Conservation (phyloP, 352 stramenopile genomes). For the Pythium aphanidermatum region DNA sequence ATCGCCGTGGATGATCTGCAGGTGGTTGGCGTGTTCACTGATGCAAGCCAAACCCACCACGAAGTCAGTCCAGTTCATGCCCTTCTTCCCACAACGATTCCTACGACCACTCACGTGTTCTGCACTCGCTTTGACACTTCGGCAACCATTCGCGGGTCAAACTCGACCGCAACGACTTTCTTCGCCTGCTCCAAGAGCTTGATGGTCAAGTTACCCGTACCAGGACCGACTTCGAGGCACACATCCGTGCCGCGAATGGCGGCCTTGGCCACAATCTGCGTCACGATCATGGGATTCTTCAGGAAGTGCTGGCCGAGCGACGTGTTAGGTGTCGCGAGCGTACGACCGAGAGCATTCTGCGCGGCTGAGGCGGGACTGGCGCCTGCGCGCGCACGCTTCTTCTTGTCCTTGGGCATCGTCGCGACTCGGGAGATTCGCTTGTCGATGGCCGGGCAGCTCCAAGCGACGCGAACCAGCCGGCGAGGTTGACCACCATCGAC, state of each 20-base stretch:
- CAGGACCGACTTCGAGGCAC: constrained; percentile 95
- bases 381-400: constrained; percentile 68
- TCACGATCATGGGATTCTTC: constrained; percentile 97
- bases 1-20: constrained; percentile 99
- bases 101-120: constrained; percentile 70
- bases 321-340: constrained; percentile 95
- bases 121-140: constrained; percentile 99
- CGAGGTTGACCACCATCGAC: no score
- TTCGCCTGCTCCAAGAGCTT: constrained; percentile 97
- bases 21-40: constrained; percentile 87
- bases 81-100: not conserved
- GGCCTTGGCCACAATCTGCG: constrained; percentile 96
- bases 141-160: constrained; percentile 98
- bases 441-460: no score
- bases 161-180: constrained; percentile 97
- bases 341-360: constrained; percentile 82
- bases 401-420: constrained; percentile 87
- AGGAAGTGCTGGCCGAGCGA: constrained; percentile 99
- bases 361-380: constrained; percentile 55
- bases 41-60: not conserved
- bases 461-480: no score
- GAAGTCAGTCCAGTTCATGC: no score
- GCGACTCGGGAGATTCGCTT: no score
- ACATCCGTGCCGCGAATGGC: constrained; percentile 94
- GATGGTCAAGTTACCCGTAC: constrained; percentile 99